A percentile compares a stretch with the other conserved stretches of the same genome.
Evolutionary conservation across 768 basidiomycete species (phyloP).

Genomic region (Megacollybia marginata): DNA sequence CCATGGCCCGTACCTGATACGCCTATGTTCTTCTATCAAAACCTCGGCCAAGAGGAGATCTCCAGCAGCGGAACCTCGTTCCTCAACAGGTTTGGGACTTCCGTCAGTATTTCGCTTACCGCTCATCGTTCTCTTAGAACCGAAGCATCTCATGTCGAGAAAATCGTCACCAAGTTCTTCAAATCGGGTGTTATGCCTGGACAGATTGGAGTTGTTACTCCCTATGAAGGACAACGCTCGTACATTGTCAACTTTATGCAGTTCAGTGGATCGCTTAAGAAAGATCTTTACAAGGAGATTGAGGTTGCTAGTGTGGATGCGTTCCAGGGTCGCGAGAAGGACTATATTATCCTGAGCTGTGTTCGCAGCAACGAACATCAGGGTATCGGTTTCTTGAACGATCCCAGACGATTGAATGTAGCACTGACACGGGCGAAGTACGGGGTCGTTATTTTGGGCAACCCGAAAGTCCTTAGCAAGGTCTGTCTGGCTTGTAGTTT

Average conservation of each 20-base stretch:
- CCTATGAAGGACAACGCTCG: conserved; percentile 97
- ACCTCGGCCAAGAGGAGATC: conserved; percentile 97
- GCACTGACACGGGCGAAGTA: conserved; percentile 97
- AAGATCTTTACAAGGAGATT: conserved; percentile 98
- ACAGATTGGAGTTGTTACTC: conserved; percentile 98
- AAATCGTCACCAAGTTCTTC: conserved; percentile 99
- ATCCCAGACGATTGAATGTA: conserved; percentile 93
- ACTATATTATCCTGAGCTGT: conserved; percentile 97
- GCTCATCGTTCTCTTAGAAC: conserved; percentile 45
- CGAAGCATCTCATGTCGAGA: conserved; percentile 98
- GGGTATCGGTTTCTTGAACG: conserved; percentile 98
- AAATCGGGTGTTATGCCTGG: conserved; percentile 93
- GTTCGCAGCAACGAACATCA: conserved; percentile 99
- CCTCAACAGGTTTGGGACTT: conserved; percentile 65
- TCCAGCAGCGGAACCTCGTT: conserved; percentile 98
- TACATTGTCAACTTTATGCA: conserved; percentile 99
- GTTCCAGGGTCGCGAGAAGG: conserved; percentile 99
- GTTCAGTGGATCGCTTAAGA: conserved; percentile 98
- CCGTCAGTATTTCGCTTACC: conserved; percentile 2
- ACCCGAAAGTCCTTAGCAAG: conserved; percentile 99
- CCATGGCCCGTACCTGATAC: conserved; percentile 97
- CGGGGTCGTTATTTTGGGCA: conserved; percentile 98
- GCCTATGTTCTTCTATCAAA: conserved; percentile 99
- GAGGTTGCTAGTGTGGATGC: conserved; percentile 99
- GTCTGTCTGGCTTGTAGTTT: conserved; percentile 31